Percentiles rank a stretch among this genome's conserved stretches.
These are phyloP conservation scores for Plenodomus tracheiphilus DNA, from an alignment of 2,329 filamentous ascomycete genomes.

Conservation along the genomic window DNA sequence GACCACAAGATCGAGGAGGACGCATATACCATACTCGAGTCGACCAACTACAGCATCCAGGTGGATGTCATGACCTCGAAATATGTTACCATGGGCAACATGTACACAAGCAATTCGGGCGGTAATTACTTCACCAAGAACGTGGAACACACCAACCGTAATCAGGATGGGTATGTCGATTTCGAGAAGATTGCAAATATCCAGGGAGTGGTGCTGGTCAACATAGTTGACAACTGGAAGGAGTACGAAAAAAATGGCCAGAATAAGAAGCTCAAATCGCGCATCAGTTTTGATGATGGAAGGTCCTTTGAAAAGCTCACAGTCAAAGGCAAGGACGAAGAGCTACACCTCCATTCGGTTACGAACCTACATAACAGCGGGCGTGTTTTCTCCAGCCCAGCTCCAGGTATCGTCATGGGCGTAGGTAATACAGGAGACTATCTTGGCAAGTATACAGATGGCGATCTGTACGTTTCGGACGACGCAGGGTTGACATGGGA, in stretches of 20 bases:
- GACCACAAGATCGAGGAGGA: conserved; percentile 82
- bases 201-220: conserved; percentile 89
- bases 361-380: conserved; percentile 82
- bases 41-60: conserved; percentile 97
- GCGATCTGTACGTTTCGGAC: conserved; percentile 85
- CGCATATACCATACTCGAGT: conserved; percentile 91
- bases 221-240: conserved; percentile 83
- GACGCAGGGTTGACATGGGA: conserved; percentile 88
- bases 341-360: conserved; percentile 88
- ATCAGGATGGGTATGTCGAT: conserved; percentile 75
- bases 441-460: conserved; percentile 71
- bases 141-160: conserved; percentile 88
- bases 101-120: conserved; percentile 97
- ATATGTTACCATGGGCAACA: conserved; percentile 74
- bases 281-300: conserved; percentile 95
- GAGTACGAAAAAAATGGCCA: conserved; percentile 62
- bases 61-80: conserved; percentile 81
- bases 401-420: conserved; percentile 91
- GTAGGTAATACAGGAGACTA: conserved; percentile 84
- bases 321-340: conserved; percentile 64
- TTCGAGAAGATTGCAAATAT: conserved; percentile 93
- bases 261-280: conserved; percentile 71
- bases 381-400: conserved; percentile 88
- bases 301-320: conserved; percentile 78
- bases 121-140: conserved; percentile 95